Percentiles rank a stretch among this genome's conserved stretches.
Evolutionary conservation across 2,329 filamentous ascomycete genomes (phyloP).

Genomic region (Botrytis pseudocinerea): DNA sequence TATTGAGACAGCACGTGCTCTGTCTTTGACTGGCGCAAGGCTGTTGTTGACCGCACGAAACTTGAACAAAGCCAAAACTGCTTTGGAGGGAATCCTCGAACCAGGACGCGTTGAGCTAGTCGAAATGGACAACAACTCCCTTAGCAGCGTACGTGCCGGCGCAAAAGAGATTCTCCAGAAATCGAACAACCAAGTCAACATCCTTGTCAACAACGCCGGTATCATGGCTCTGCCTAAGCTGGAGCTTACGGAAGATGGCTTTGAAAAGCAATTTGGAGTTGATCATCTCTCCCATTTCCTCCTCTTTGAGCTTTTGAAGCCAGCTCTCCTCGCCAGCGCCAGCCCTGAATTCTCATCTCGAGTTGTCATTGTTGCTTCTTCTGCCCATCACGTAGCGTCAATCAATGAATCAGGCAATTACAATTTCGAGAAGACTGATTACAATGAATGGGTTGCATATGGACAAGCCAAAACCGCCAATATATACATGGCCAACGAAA

Average conservation of each 20-base stretch:
- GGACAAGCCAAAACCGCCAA: conserved; percentile 49
- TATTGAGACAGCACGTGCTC: conserved; percentile 44
- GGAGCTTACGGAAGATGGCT: conserved; percentile 46
- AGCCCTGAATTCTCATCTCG: conserved; percentile 47
- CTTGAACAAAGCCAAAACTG: neutral
- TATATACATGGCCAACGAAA: conserved; percentile 49
- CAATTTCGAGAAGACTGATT: conserved; percentile 37
- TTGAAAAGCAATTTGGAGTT: conserved; percentile 52
- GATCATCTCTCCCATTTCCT: conserved; percentile 57
- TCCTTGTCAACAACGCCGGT: conserved; percentile 34
- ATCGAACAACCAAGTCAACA: conserved; percentile 36
- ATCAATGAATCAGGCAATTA: conserved; percentile 43
- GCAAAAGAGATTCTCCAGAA: conserved; percentile 36
- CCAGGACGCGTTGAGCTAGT: neutral
- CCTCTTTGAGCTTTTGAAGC: conserved; percentile 52
- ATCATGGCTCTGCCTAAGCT: conserved; percentile 28
- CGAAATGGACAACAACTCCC: neutral
- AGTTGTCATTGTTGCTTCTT: conserved; percentile 49
- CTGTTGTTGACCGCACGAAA: conserved; percentile 37
- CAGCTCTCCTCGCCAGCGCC: conserved; percentile 44
- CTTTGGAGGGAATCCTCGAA: neutral
- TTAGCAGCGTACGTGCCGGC: neutral
- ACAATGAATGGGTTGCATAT: conserved; percentile 45
- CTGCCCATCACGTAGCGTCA: conserved; percentile 45
- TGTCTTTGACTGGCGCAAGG: conserved; percentile 43